Base-by-base conservation (phyloP, 345 rosid genomes). In the Populus alba region DNA sequence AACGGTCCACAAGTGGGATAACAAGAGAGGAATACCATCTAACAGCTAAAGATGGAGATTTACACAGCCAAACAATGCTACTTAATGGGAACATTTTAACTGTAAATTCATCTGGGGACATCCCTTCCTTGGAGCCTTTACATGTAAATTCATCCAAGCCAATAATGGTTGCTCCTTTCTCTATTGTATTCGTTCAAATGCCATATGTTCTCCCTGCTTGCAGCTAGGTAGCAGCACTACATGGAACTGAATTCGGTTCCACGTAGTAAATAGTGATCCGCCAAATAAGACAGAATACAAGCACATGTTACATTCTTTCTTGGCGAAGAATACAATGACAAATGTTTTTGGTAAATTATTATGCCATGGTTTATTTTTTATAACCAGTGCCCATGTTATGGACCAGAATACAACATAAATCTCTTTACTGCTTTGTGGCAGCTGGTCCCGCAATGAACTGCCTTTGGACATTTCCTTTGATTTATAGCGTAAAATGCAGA, bases 1-100 rank as follows among this genome's bases (percentile, higher is more conserved):
- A 61, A 77, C 86, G 71, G 45, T 72, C 82, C 12, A 41, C 29
- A 11, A 72, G 37, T 1, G 86, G 76, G 65, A 79, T 63, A 70
- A 80, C 73, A 39, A 89, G 99, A 85, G 94, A 94, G 75, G 97
- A 96, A 84, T 96, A 94, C 75, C 99, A 91, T 85, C 83, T 96
- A 68, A 91, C 89, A 66, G 87, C 94, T 18, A 80, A 92, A 73
- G 93, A 92, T 68, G 93, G 97, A 68, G 70, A 96, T 78, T 73
- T 94, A 81, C 98, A 91, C 39, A 92, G 97, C 89, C 97, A 86
- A 85, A 86, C 78, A 23, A 85, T 96, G 90, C 88, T 90, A 78
- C 98, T 94, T 12, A 96, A 94, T 53, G 97, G 97, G 66, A 85
- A 92, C n/a, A 75, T 59, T 68, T 82, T 96, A 75, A 80, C 80